Evolutionary conservation across 139 green algal genomes (phyloP).

Genomic region (Nannochloris sp.): DNA sequence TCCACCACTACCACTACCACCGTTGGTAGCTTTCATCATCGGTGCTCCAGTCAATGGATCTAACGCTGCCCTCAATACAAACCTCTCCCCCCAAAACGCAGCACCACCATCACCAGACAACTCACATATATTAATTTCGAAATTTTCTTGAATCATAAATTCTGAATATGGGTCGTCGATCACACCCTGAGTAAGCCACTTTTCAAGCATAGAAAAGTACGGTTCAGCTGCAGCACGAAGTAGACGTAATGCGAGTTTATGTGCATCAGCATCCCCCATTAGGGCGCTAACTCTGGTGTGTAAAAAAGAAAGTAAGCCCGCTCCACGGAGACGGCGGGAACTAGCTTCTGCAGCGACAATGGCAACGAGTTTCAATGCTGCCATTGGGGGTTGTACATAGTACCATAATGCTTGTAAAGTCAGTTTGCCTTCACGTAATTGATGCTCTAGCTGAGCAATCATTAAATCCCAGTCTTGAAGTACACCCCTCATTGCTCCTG

Average conservation of each 20-base stretch:
- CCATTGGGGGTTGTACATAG: constrained; percentile 60
- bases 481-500: constrained; percentile 57
- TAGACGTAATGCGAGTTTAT: constrained; percentile 55
- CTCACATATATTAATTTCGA: constrained; percentile 20
- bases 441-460: constrained; percentile 84
- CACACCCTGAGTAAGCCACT: constrained; percentile 71
- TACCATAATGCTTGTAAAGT: constrained; percentile 67
- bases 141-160: constrained; percentile 78
- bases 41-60: background rate
- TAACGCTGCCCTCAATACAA: constrained; percentile 41
- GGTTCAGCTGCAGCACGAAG: constrained; percentile 56
- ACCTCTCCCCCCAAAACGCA: constrained; percentile 73
- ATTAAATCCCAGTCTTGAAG: constrained; percentile 72
- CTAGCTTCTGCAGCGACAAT: constrained; percentile 45
- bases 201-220: constrained; percentile 73
- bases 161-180: constrained; percentile 81
- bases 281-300: constrained; percentile 19
- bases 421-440: constrained; percentile 48
- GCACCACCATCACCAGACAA: constrained; percentile 33
- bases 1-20: no score
- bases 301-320: constrained; percentile 68
- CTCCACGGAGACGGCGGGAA: constrained; percentile 17
- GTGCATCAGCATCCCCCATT: constrained; percentile 41
- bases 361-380: constrained; percentile 61
- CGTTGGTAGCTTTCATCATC: background rate